These are phyloP conservation scores for Phaeosphaeriaceae sp. DNA, from an alignment of 2,329 filamentous ascomycete species.

Conservation along the genomic window DNA sequence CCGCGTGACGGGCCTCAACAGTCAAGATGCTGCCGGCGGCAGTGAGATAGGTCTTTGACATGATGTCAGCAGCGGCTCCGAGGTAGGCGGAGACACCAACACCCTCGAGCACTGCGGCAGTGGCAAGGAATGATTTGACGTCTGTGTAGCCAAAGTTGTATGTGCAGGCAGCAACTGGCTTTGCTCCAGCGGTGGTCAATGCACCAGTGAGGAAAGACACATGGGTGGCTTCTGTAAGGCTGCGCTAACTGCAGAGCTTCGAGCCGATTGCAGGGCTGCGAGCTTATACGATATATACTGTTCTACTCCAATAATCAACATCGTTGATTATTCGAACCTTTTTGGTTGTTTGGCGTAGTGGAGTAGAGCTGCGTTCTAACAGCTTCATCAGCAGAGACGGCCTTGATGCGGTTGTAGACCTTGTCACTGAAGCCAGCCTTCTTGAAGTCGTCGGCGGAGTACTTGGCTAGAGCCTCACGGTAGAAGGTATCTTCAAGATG, in stretches of 20 bases:
- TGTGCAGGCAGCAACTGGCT: constrained; percentile 60
- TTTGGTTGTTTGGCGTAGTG: no score
- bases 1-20: constrained; percentile 68
- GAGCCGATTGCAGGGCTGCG: no score
- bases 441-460: constrained; percentile 45
- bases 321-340: no score
- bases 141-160: constrained; percentile 63
- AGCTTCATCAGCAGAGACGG: constrained; percentile 65
- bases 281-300: no score
- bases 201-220: constrained; percentile 61
- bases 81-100: constrained; percentile 67
- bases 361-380: no score
- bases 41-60: constrained; percentile 64
- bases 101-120: constrained; percentile 61
- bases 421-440: constrained; percentile 44
- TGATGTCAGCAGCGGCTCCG: constrained; percentile 65
- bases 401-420: constrained; percentile 65
- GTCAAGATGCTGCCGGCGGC: constrained; percentile 68
- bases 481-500: constrained; percentile 68
- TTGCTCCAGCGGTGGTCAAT: constrained; percentile 54
- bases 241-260: no score
- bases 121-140: constrained; percentile 58
- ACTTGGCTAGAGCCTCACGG: constrained; percentile 64
- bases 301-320: no score
- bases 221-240: no score